These are phyloP conservation scores for Macrolepiota dolichaula DNA, from an alignment of 768 basidiomycete genomes.

Conservation along the genomic window DNA sequence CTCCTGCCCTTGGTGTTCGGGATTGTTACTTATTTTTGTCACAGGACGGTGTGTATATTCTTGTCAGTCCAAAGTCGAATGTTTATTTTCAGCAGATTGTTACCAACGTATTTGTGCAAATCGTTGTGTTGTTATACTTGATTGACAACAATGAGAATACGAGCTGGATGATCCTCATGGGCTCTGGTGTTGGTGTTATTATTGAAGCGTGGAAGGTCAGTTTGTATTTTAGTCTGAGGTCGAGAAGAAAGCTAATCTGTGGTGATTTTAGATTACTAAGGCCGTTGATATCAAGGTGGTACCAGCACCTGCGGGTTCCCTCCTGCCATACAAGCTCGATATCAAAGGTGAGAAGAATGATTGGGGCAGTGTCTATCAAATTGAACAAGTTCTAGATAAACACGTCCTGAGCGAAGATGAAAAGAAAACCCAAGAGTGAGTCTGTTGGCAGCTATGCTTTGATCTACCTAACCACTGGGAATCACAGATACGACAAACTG, in stretches of 20 bases:
- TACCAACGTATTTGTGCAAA: slow-evolving; percentile 92
- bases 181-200: slow-evolving; percentile 75
- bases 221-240: slow-evolving; percentile 8
- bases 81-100: slow-evolving; percentile 46
- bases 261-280: slow-evolving; percentile 63
- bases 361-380: slow-evolving; percentile 10
- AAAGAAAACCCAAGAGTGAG: slow-evolving; percentile 95
- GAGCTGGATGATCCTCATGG: slow-evolving; percentile 95
- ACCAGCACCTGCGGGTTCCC: slow-evolving; percentile 56
- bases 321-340: slow-evolving; percentile 74
- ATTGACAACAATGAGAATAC: slow-evolving; percentile 95
- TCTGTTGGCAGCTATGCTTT: slow-evolving; percentile 9
- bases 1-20: slow-evolving; percentile 7
- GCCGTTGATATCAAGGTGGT: slow-evolving; percentile 84
- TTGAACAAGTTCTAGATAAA: slow-evolving; percentile 59
- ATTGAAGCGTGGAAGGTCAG: slow-evolving; percentile 94
- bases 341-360: slow-evolving; percentile 61
- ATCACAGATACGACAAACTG: slow-evolving; percentile 75
- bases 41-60: slow-evolving; percentile 49
- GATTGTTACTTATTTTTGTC: slow-evolving; percentile 11
- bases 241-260: slow-evolving; percentile 15
- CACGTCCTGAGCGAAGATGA: slow-evolving; percentile 96
- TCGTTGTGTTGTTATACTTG: slow-evolving; percentile 87
- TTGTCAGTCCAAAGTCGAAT: not conserved
- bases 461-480: slow-evolving; percentile 5